Conservation (phyloP, 2,329 filamentous ascomycete genomes). For the Didymella lethalis region DNA sequence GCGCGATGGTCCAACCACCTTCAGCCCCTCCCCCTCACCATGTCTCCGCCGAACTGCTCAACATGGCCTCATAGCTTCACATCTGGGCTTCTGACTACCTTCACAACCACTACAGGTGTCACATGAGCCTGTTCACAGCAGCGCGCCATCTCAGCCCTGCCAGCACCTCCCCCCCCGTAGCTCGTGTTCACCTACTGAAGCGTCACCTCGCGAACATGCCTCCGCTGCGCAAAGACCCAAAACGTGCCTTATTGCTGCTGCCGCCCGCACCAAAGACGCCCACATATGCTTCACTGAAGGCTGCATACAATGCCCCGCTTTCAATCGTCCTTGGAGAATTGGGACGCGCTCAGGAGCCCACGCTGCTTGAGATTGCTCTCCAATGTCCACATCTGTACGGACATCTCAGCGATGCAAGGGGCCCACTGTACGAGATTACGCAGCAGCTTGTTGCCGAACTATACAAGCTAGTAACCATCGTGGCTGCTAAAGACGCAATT, state of each 20-base stretch:
- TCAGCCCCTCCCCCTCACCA: constrained; percentile 9
- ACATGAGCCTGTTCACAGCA: constrained; percentile 18
- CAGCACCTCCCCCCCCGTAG: constrained; percentile 1
- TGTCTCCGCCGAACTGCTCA: neutral
- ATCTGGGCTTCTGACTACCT: neutral
- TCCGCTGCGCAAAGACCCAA: constrained; percentile 28
- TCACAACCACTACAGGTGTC: constrained; percentile 1
- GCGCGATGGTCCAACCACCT: neutral
- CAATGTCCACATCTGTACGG: constrained; percentile 68
- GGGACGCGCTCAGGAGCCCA: constrained; percentile 43
- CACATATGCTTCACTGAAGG: constrained; percentile 52
- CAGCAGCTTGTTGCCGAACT: constrained; percentile 78
- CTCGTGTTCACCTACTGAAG: constrained; percentile 9
- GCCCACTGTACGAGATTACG: constrained; percentile 69
- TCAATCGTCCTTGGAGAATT: constrained; percentile 54
- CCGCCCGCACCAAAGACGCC: constrained; percentile 54
- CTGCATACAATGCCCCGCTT: constrained; percentile 54
- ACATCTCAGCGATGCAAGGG: constrained; percentile 58
- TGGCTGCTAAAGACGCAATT: constrained; percentile 71
- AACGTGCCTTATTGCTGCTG: constrained; percentile 53
- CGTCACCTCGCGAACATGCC: constrained; percentile 42
- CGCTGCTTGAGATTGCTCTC: constrained; percentile 67
- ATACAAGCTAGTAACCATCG: constrained; percentile 78
- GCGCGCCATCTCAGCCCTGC: constrained; percentile 5
- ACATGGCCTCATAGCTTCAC: constrained; percentile 8